phyloP scores from a whole-genome alignment of 257 asterid genomes.

The Scutellaria barbata region DNA sequence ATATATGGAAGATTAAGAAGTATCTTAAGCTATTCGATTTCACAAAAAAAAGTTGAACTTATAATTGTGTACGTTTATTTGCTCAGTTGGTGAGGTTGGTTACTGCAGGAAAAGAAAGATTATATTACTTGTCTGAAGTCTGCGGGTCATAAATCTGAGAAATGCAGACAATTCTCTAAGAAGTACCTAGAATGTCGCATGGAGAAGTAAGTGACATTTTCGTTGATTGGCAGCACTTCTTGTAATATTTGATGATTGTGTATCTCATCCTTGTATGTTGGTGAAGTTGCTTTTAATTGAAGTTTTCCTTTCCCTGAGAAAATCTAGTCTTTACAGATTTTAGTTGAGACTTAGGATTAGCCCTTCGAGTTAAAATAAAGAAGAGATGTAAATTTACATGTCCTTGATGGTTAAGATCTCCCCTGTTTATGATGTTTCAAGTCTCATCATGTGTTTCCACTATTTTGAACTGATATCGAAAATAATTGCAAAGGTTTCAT shows the following conservation, averaged over 20 bases:
- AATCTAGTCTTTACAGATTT: neutral
- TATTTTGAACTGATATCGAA: neutral
- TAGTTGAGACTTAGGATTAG: conserved; percentile 1
- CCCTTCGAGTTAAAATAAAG: conserved; percentile 12
- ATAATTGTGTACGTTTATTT: conserved; percentile 1
- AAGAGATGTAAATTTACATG: neutral
- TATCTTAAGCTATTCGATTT: neutral
- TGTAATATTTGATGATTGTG: neutral
- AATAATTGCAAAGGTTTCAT: conserved; percentile 1
- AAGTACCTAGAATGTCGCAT: conserved; percentile 91
- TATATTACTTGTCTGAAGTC: conserved; percentile 77
- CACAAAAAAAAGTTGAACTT: neutral
- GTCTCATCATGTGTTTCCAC: neutral
- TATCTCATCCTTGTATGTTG: neutral
- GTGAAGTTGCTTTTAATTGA: neutral
- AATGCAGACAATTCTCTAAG: conserved; percentile 76
- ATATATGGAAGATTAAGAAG: conserved; percentile 9
- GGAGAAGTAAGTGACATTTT: conserved; percentile 67
- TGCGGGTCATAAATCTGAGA: conserved; percentile 76
- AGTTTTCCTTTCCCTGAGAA: neutral
- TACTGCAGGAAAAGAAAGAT: conserved; percentile 87
- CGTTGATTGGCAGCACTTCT: neutral
- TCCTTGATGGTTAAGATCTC: conserved; percentile 15
- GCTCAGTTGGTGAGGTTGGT: conserved; percentile 33
- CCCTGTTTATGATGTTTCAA: neutral